Evolutionary conservation across 1,139 yeast genomes (phyloP), one percentile per base, ranked within the genome.

Genomic region (Yamadazyma sp.): DNA sequence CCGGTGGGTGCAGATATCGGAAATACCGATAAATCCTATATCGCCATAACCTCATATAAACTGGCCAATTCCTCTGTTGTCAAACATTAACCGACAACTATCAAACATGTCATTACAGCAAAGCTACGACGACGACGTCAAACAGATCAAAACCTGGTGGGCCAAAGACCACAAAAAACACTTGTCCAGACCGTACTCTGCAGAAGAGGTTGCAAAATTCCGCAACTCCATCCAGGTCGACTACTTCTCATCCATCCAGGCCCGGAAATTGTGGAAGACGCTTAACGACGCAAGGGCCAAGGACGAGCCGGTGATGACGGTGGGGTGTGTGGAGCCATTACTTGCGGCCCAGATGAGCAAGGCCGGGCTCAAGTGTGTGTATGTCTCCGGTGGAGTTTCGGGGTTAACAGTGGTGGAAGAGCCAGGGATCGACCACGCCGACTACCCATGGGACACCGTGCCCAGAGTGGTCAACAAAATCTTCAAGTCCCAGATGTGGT

Each of bases 301-400:
- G 31, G 62, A 65, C 18, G 55, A 59, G 35, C 83, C 85, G 0
- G 71, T 77, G 17, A 77, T 75, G 52, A 80, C 84, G 0, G 59
- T 79, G 43, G 86, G 87, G 3, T 75, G 79, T 7, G 75, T 78
- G 27, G 87, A 81, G 47, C 85, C 86, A 2, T 75, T 77, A 5
- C 83, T 79, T 42, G 76, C 80, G 66, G 58, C 81, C 5, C 85
- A 81, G 53, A 41, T 43, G 42, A 63, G 80, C 8, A 56, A 55
- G 34, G 58, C 62, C 36, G 70, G 71, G 40, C 73, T 76, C 48
- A 77, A 77, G 43, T 73, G 75, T n/a, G 70, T 75, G 5, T 81
- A 81, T 50, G 74, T 79, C 10, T 76, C 83, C 16, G 86, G 87
- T 2, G 79, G 83, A 75, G 83, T 81, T 2, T 76, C 80, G 37